phyloP scores from a whole-genome alignment of 768 basidiomycete genomes.

The Pilatotrama ljubarskyi region DNA sequence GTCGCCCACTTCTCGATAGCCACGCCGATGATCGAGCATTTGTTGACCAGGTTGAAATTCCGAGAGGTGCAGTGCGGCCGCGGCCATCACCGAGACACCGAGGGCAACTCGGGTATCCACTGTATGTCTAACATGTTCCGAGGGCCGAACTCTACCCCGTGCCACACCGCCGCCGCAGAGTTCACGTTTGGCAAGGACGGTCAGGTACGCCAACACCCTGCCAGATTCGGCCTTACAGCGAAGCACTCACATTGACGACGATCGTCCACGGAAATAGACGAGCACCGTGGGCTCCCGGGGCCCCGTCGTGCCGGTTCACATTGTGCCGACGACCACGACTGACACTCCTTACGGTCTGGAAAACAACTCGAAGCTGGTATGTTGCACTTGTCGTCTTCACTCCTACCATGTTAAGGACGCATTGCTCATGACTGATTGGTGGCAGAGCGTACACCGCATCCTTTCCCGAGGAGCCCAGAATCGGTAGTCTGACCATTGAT shows the following conservation, averaged over 20 bases:
- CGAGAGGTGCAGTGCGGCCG: slow-evolving; percentile 5
- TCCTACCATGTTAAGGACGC: too few species aligned
- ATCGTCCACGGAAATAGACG: background rate
- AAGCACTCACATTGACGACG: background rate
- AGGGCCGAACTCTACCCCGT: background rate
- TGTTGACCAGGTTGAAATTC: slow-evolving; percentile 8
- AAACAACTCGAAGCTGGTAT: background rate
- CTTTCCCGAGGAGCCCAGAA: too few species aligned
- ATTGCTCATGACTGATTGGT: too few species aligned
- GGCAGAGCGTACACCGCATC: too few species aligned
- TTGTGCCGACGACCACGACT: slow-evolving; percentile 7
- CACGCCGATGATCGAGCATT: too few species aligned
- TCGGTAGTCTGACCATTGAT: too few species aligned
- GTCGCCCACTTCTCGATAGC: background rate
- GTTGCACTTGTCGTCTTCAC: too few species aligned
- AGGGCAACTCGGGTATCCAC: background rate
- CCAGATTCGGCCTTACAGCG: too few species aligned
- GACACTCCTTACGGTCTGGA: background rate
- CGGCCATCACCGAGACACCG: slow-evolving; percentile 5
- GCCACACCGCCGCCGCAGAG: background rate
- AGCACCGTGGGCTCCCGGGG: background rate
- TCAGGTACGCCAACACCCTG: background rate
- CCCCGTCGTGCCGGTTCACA: slow-evolving; percentile 1
- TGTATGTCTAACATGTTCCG: background rate
- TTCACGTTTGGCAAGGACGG: background rate